Percentiles rank a stretch among this genome's conserved stretches.
Evolutionary conservation across 2,329 filamentous ascomycete genomes (phyloP).

Genomic region (Aureobasidium pullulans): DNA sequence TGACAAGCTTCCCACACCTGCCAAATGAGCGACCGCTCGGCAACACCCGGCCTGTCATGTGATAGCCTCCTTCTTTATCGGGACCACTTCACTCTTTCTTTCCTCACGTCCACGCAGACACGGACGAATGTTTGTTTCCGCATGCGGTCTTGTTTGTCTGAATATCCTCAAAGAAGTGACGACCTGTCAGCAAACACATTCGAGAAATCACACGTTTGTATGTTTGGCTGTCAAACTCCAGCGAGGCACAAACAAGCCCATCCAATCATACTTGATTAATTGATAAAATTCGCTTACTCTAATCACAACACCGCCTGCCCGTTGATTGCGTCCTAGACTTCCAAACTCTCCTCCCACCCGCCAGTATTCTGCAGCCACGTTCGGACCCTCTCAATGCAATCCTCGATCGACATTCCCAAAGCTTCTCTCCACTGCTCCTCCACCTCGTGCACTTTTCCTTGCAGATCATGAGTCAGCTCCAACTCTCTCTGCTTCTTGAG

Average conservation of each 20-base stretch:
- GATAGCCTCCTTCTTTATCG: slow-evolving; percentile 5
- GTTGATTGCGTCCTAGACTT: background rate
- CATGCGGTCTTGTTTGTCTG: background rate
- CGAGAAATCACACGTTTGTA: background rate
- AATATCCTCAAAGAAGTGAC: background rate
- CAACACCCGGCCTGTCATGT: slow-evolving; percentile 11
- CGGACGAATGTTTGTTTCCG: background rate
- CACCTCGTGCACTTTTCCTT: slow-evolving; percentile 86
- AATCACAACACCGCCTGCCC: background rate
- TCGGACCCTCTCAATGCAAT: slow-evolving; percentile 66
- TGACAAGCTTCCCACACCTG: background rate
- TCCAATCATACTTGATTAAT: background rate
- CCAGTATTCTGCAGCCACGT: slow-evolving; percentile 66
- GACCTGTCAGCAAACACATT: background rate
- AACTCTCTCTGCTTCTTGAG: slow-evolving; percentile 61
- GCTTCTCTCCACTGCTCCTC: slow-evolving; percentile 87
- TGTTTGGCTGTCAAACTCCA: background rate
- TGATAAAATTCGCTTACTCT: background rate
- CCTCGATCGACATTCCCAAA: slow-evolving; percentile 67
- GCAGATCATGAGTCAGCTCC: slow-evolving; percentile 72
- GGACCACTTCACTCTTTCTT: background rate
- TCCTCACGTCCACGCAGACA: background rate
- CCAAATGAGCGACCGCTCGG: background rate
- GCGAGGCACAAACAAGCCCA: background rate
- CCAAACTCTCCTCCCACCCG: slow-evolving; percentile 71